Conservation (phyloP, 139 green algal species). For the Haematococcus lacustris region DNA sequence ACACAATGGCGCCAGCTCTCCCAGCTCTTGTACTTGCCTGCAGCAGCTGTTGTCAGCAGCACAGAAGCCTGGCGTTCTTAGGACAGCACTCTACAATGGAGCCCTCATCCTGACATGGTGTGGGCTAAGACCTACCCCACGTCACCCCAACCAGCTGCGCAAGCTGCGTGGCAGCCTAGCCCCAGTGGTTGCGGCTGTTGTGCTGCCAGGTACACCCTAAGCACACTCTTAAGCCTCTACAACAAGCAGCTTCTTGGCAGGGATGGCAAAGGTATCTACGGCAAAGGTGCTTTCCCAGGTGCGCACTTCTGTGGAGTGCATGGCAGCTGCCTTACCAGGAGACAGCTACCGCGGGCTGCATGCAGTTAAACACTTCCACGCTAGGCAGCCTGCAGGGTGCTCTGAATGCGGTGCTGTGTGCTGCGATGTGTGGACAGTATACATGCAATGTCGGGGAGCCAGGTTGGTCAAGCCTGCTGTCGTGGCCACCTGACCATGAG, state of each 20-base stretch:
- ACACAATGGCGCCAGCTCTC: no score
- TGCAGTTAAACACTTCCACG: neutral
- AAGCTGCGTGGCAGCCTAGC: no score
- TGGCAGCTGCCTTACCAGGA: neutral
- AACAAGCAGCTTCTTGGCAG: slow-evolving; percentile 71
- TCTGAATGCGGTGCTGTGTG: neutral
- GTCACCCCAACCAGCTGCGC: no score
- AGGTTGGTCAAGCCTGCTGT: neutral
- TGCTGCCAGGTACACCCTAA: slow-evolving; percentile 68
- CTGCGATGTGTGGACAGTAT: no score
- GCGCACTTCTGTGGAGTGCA: neutral
- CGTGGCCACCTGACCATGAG: neutral
- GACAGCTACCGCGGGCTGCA: neutral
- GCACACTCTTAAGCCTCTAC: slow-evolving; percentile 62
- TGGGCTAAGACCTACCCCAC: no score
- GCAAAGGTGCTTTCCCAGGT: slow-evolving; percentile 70
- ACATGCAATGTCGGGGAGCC: no score
- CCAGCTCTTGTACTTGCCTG: no score
- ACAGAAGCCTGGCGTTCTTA: no score
- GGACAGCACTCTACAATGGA: no score
- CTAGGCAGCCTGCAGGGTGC: neutral
- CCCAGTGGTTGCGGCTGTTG: no score
- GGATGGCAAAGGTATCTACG: slow-evolving; percentile 55
- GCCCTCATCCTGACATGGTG: no score
- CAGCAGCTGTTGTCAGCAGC: no score